These are phyloP conservation scores for Uronychia setigera DNA, from an alignment of 73 alveolate genomes.

Conservation along the genomic window DNA sequence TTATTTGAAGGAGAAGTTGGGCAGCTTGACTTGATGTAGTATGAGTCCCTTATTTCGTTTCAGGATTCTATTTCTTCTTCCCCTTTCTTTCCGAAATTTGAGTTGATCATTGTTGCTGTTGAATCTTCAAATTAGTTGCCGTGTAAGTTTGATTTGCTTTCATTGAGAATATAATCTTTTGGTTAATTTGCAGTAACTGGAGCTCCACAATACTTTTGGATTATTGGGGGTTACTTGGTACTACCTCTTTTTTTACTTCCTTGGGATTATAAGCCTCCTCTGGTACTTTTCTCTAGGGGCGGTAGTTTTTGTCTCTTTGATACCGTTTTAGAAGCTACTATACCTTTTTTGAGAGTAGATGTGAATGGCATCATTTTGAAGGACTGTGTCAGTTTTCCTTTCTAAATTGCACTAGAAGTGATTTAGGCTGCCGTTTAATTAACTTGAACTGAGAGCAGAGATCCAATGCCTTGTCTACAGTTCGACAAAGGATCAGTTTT, in stretches of 20 bases:
- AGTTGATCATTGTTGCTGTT: too few relatives aligned
- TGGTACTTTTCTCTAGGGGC: background rate
- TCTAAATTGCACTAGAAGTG: background rate
- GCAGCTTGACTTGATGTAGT: background rate
- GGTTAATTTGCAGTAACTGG: too few relatives aligned
- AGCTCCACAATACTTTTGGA: too few relatives aligned
- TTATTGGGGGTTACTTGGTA: too few relatives aligned
- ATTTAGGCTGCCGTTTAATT: too few relatives aligned
- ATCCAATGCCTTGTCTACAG: background rate
- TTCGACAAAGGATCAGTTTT: background rate
- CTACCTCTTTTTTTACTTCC: too few relatives aligned
- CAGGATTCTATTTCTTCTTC: background rate
- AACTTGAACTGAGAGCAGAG: constrained; percentile 1
- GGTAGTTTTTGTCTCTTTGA: background rate
- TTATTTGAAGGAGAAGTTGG: background rate
- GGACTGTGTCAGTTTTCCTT: background rate
- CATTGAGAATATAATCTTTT: too few relatives aligned
- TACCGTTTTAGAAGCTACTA: background rate
- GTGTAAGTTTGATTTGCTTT: too few relatives aligned
- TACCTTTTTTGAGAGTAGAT: background rate
- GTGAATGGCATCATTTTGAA: background rate
- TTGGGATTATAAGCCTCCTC: too few relatives aligned
- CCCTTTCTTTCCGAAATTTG: background rate
- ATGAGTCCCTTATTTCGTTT: background rate
- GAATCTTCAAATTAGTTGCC: too few relatives aligned